Base-by-base conservation (phyloP, 768 basidiomycete genomes). In the Xerocomus spinulosus region DNA sequence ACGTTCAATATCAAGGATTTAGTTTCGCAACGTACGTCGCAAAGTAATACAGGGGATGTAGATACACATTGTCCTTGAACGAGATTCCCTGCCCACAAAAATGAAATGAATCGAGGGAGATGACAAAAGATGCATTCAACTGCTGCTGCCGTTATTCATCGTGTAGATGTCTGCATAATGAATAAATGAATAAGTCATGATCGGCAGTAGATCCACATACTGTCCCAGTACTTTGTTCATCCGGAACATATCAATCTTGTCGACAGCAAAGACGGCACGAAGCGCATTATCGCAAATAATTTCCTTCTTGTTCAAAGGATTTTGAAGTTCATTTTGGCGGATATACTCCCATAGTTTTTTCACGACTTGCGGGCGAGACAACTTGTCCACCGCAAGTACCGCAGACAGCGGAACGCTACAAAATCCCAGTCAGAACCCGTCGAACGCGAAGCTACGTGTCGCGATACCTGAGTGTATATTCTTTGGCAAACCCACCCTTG, bases 291-390 rank as follows among this genome's bases (percentile, higher is more conserved):
- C 92, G 60, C 92, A 94, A 2, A 92, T 54, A 52, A 97, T 96
- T 64, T 89, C 90, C 46, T 81, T 80, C 68, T 76, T 86, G 67
- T 95, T 89, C 2, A 61, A 65, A 5, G 91, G 90, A 62, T 97
- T 93, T 70, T 97, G 92, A 37, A 94, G 73, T 24, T 81, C 74
- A 48, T 90, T 78, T 13, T 62, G 74, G 63, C 89, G 93, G 65
- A 96, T 93, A 65, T 95, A 85, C 12, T 78, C 80, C 93, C 93
- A 96, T 10, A 96, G 70, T 47, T 80, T 81, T 65, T 95, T 95
- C 39, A 96, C 93, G 34, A 89, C 86, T 62, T 93, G 90, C 5
- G 91, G 90, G 23, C 93, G 82, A 34, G 92, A 89, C 40, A 93
- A 68, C 58, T 77, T 80, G 20, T 82, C 78, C 32, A 75, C 72